Evolutionary conservation across 805 yeast species (phyloP).

Genomic region (Starmerella asiatica): DNA sequence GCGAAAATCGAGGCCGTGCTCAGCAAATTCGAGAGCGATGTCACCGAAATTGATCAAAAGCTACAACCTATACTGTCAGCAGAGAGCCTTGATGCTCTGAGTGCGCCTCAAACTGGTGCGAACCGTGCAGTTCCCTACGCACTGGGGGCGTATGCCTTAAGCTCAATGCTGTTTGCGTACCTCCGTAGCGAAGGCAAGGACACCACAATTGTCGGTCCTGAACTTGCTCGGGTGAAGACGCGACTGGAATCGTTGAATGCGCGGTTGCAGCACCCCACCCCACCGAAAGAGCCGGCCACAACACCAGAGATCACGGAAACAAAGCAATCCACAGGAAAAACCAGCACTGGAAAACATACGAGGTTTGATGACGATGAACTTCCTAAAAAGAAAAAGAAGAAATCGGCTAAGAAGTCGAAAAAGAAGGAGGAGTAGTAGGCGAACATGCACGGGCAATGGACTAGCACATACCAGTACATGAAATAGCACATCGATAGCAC

Average conservation of each 20-base stretch:
- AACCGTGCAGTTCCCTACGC: slow-evolving; percentile 17
- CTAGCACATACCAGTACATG: too few relatives aligned
- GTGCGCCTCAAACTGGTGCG: slow-evolving; percentile 9
- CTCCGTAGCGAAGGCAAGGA: slow-evolving; percentile 46
- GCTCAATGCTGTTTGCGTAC: slow-evolving; percentile 46
- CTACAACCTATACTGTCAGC: slow-evolving; percentile 14
- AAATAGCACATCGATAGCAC: too few relatives aligned
- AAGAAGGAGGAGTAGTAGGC: not conserved
- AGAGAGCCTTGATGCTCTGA: slow-evolving; percentile 14
- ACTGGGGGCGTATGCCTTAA: slow-evolving; percentile 35
- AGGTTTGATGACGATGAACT: slow-evolving; percentile 20
- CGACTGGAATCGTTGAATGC: slow-evolving; percentile 4
- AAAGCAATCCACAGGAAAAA: not conserved
- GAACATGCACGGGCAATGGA: not conserved
- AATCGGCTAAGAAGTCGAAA: slow-evolving; percentile 1
- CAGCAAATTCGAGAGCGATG: slow-evolving; percentile 13
- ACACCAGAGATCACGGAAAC: not conserved
- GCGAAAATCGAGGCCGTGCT: slow-evolving; percentile 7
- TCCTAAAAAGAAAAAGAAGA: not conserved
- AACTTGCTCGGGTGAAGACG: slow-evolving; percentile 35
- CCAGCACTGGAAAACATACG: slow-evolving; percentile 5
- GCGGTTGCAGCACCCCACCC: not conserved
- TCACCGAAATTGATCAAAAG: slow-evolving; percentile 12
- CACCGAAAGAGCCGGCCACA: not conserved
- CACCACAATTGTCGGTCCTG: slow-evolving; percentile 39